A percentile compares a stretch with the other conserved stretches of the same genome.
phyloP scores from a whole-genome alignment of 495 filamentous ascomycete species.

The Aspergillus bridgeri region DNA sequence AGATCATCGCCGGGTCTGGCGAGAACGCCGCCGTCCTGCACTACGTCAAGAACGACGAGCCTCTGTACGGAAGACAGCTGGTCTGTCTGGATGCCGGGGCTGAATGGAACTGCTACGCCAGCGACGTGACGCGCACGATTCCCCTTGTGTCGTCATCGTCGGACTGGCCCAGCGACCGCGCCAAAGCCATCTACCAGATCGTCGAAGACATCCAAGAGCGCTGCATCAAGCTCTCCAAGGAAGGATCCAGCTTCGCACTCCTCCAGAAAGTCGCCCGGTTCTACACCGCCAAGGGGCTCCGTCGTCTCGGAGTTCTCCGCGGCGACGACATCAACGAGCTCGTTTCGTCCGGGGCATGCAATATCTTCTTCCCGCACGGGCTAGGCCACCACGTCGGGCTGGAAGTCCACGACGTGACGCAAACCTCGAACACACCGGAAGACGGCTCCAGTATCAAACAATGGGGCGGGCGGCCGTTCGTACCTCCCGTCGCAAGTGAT shows the following conservation, averaged over 20 bases:
- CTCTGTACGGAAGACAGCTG: constrained; percentile 62
- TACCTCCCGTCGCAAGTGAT: constrained; percentile 7
- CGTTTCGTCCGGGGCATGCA: constrained; percentile 60
- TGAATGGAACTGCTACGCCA: constrained; percentile 86
- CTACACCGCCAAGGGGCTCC: constrained; percentile 67
- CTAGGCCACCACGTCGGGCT: constrained; percentile 86
- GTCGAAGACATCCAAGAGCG: constrained; percentile 81
- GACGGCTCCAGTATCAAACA: not conserved
- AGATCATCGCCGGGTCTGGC: constrained; percentile 79
- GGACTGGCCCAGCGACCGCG: constrained; percentile 58
- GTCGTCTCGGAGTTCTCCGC: constrained; percentile 63
- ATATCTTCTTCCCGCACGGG: constrained; percentile 89
- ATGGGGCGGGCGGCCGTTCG: constrained; percentile 17
- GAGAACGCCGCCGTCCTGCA: constrained; percentile 79
- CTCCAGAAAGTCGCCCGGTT: constrained; percentile 68
- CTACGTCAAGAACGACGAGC: constrained; percentile 73
- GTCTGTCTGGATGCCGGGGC: constrained; percentile 82
- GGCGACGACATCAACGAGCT: constrained; percentile 60
- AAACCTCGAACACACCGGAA: constrained; percentile 38
- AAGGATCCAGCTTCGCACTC: constrained; percentile 63
- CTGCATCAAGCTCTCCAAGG: constrained; percentile 63
- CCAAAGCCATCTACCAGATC: constrained; percentile 64
- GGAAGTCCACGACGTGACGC: constrained; percentile 81
- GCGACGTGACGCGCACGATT: constrained; percentile 84
- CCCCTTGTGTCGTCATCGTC: constrained; percentile 49